Conservation (phyloP, 1,284 basidiomycete genomes). For the Fomitiporia mediterranea region DNA sequence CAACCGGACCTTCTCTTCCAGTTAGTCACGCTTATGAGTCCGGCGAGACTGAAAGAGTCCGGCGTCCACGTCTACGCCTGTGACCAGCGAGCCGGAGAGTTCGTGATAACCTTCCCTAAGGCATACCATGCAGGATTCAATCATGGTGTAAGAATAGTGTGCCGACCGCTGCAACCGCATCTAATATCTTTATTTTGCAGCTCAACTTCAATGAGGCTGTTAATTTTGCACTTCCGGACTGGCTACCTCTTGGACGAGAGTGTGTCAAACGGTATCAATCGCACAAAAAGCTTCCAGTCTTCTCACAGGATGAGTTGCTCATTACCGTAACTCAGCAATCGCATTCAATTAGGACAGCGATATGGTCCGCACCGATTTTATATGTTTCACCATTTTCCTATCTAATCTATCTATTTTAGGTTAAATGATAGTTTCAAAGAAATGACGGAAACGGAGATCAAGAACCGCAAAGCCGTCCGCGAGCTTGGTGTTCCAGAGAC, state of each 20-base stretch:
- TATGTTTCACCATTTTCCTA: conserved; percentile 13
- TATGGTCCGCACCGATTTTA: conserved; percentile 67
- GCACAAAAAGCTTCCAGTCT: conserved; percentile 91
- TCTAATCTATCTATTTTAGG: conserved; percentile 43
- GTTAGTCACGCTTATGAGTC: conserved; percentile 97
- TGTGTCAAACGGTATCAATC: conserved; percentile 87
- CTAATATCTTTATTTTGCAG: conserved; percentile 37
- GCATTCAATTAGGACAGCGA: conserved; percentile 86
- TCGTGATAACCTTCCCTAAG: conserved; percentile 96
- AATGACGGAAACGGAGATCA: conserved; percentile 86
- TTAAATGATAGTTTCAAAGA: conserved; percentile 78
- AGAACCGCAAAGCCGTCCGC: conserved; percentile 59
- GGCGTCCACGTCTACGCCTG: conserved; percentile 94
- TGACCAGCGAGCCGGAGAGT: conserved; percentile 97
- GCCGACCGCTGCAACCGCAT: too few relatives aligned
- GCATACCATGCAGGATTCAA: conserved; percentile 99
- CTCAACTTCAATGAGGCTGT: conserved; percentile 99
- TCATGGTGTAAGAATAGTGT: conserved; percentile 75
- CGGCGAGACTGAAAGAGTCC: conserved; percentile 77
- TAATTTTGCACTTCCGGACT: conserved; percentile 97
- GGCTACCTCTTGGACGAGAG: conserved; percentile 83
- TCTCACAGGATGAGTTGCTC: conserved; percentile 96
- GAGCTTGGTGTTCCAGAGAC: conserved; percentile 57
- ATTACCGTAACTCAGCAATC: conserved; percentile 95
- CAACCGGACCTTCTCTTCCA: conserved; percentile 97